A percentile compares a stretch with the other conserved stretches of the same genome.
phyloP scores from a whole-genome alignment of 306 rosid genomes.

The Malus sylvestris region DNA sequence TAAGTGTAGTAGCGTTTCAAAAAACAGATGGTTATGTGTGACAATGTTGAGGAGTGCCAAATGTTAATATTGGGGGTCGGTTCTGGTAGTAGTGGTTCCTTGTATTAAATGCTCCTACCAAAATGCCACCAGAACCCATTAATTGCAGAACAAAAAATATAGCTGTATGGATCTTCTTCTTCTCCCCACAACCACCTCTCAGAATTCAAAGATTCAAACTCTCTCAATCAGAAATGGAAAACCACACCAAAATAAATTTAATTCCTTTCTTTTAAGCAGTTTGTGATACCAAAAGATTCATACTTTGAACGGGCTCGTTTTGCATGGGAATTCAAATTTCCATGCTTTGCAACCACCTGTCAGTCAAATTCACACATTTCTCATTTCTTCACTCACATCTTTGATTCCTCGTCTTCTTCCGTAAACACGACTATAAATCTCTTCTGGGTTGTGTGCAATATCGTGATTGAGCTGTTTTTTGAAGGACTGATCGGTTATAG shows the following conservation, averaged over 20 bases:
- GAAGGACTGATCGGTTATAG: background rate
- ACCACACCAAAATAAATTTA: background rate
- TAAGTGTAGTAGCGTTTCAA: too few relatives aligned
- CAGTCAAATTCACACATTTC: conserved; percentile 48
- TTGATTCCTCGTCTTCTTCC: conserved; percentile 18
- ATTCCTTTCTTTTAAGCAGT: background rate
- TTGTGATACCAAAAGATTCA: conserved; percentile 11
- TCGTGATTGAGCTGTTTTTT: background rate
- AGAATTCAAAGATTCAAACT: conserved; percentile 1
- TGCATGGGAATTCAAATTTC: conserved; percentile 42
- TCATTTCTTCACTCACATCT: conserved; percentile 50
- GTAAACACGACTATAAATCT: background rate
- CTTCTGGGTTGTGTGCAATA: background rate
- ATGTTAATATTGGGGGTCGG: conserved; percentile 32
- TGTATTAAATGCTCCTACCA: conserved; percentile 47
- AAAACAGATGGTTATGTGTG: background rate
- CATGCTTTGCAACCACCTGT: background rate
- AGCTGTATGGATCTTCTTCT: background rate
- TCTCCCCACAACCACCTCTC: background rate
- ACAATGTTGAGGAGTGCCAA: background rate
- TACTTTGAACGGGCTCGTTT: conserved; percentile 14
- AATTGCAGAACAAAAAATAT: conserved; percentile 21
- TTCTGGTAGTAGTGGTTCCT: conserved; percentile 31
- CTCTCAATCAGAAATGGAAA: conserved; percentile 5
- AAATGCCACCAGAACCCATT: conserved; percentile 45